These are phyloP conservation scores for Colletotrichum lindemuthianum DNA, from an alignment of 2,329 filamentous ascomycete genomes.

Conservation along the genomic window DNA sequence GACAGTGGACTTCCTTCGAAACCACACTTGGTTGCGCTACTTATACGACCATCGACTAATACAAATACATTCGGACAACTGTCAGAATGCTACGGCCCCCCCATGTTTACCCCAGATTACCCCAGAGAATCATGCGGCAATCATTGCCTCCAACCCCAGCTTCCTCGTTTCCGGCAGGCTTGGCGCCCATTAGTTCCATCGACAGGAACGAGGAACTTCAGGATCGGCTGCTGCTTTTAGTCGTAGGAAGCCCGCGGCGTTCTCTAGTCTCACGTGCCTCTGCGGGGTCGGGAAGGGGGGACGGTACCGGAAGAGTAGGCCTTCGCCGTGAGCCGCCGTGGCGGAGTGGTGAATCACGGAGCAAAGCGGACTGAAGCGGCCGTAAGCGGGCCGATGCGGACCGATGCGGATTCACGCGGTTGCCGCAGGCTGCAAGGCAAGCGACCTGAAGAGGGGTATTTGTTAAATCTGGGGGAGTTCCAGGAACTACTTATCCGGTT, in stretches of 20 bases:
- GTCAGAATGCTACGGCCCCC: neutral
- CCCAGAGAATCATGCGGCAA: neutral
- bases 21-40: neutral
- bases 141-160: neutral
- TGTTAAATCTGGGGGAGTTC: no score
- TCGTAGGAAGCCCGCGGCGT: no score
- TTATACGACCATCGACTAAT: neutral
- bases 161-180: neutral
- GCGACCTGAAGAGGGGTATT: no score
- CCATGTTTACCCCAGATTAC: constrained; percentile 5
- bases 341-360: neutral
- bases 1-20: no score
- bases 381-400: neutral
- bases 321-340: neutral
- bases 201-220: no score
- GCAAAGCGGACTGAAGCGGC: neutral
- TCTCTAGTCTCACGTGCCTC: no score
- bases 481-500: no score
- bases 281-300: no score
- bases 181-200: neutral
- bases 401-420: constrained; percentile 2
- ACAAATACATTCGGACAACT: neutral
- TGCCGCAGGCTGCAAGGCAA: neutral
- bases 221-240: no score
- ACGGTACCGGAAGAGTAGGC: no score